Evolutionary conservation across 1,284 basidiomycete genomes (phyloP).

Genomic region (Quambalaria eucalypti): DNA sequence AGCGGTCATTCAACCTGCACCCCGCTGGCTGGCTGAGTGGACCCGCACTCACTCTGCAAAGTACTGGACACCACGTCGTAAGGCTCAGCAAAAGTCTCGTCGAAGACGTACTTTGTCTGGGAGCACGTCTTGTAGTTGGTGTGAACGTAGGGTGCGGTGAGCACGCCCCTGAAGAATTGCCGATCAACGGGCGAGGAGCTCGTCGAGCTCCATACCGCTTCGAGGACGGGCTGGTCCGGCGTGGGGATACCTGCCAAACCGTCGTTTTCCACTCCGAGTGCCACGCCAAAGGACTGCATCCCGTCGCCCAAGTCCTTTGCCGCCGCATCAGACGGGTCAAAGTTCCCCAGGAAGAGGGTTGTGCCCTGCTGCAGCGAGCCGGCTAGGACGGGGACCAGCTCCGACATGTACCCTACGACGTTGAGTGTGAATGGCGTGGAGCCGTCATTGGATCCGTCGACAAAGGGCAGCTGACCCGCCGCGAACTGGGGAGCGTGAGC

Average conservation of each 20-base stretch:
- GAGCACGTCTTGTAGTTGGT: not conserved
- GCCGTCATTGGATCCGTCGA: not conserved
- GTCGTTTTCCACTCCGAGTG: not conserved
- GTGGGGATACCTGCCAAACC: not conserved
- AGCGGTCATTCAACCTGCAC: too few species aligned
- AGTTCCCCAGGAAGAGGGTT: not conserved
- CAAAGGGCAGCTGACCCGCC: not conserved
- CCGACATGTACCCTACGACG: not conserved
- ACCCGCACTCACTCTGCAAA: not conserved
- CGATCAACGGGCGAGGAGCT: too few species aligned
- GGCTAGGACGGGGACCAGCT: not conserved
- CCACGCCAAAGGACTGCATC: not conserved
- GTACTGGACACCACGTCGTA: not conserved
- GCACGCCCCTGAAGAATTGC: not conserved
- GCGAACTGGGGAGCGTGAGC: not conserved
- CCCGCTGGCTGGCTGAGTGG: not conserved
- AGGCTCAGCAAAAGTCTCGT: not conserved
- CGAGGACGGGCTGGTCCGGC: not conserved
- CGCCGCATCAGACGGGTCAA: not conserved
- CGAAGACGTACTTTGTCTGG: not conserved
- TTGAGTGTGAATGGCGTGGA: not conserved
- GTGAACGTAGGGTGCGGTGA: not conserved
- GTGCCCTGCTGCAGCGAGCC: not conserved
- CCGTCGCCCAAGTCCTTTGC: not conserved
- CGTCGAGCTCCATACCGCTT: not conserved